A percentile compares a stretch with the other conserved stretches of the same genome.
phyloP scores from a whole-genome alignment of 495 filamentous ascomycete genomes.

The Cercophora scortea region DNA sequence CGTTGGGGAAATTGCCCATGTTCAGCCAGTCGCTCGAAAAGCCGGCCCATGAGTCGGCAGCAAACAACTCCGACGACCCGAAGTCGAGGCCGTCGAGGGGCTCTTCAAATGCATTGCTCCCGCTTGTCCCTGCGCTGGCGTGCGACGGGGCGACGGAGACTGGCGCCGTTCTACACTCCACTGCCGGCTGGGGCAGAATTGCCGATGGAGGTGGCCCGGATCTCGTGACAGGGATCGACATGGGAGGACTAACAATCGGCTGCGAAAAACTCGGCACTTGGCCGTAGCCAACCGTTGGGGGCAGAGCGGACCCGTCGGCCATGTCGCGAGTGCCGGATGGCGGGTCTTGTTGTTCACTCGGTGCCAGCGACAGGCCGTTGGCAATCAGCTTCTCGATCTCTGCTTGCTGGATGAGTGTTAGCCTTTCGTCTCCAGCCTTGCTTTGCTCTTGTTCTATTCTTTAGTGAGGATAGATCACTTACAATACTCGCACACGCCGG shows the following conservation, averaged over 20 bases:
- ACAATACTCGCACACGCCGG: conserved; percentile 33
- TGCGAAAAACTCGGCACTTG: too few relatives aligned
- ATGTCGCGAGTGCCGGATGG: not conserved
- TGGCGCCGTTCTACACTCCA: too few relatives aligned
- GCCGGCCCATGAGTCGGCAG: conserved; percentile 14
- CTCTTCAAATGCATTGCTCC: conserved; percentile 24
- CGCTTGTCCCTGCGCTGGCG: conserved; percentile 15
- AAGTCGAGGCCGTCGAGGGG: conserved; percentile 17
- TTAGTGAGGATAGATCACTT: conserved; percentile 12
- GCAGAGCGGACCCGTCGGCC: too few relatives aligned
- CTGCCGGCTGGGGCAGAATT: too few relatives aligned
- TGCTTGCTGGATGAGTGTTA: conserved; percentile 24
- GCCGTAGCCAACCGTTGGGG: too few relatives aligned
- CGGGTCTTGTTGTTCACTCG: not conserved
- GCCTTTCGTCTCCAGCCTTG: not conserved
- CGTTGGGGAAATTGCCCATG: not conserved
- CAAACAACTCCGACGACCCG: conserved; percentile 14
- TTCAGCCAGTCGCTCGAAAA: conserved; percentile 1
- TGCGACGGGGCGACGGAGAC: conserved; percentile 11
- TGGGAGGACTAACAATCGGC: too few relatives aligned
- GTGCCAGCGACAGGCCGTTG: conserved; percentile 18
- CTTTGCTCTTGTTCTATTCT: too few relatives aligned
- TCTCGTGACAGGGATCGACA: too few relatives aligned
- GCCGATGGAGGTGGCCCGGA: too few relatives aligned
- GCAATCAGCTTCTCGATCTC: conserved; percentile 38